Evolutionary conservation across 228 moss, liverwort and hornwort genomes (phyloP), one percentile per base, ranked within the genome.

Genomic region (Sphagnum fallax): DNA sequence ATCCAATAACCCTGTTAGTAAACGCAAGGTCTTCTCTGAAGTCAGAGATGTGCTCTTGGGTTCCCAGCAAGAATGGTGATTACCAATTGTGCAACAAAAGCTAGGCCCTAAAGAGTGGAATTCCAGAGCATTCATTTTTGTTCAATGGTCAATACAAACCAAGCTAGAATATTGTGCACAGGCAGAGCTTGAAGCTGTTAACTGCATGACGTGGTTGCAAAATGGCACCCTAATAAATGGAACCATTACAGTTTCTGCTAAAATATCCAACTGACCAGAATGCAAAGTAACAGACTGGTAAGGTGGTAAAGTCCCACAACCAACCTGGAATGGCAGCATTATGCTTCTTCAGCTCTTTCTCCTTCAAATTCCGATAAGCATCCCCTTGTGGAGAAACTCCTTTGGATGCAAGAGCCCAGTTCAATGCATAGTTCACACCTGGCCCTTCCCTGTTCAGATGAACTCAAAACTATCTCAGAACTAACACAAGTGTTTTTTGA

Each of bases 331-430:
- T 78, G 47, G 52, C 51, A 16, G 85, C 88, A 62, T 78, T 80
- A 32, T 85, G 82, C 69, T 85, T 80, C 80, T 72, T 85, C 64
- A 88, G 76, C 69, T 82, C 76, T 14, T 72, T 71, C 18, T 78
- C 88, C 53, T 67, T 77, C 55, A 88, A 62, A 65, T 85, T 88
- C 62, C 85, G 79, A 80, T 72, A 83, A 52, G 85, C 64, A 71
- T 85, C 80, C 73, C 88, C 83, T 57, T 72, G 82, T 0, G 85
- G 83, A 50, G 69, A 50, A 68, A 88, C 74, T 48, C 88, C 88
- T 70, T 64, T 80, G 65, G 75, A 71, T 70, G 79, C 82, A 10
- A 85, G 67, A 75, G 85, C 88, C 88, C 80, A 88, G 68, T 88
- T 85, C 59, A 88, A 77, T 14, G 83, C 82, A 78, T 88, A 85